phyloP scores from a whole-genome alignment of 2,329 filamentous ascomycete species.

The Xylariaceae sp. region DNA sequence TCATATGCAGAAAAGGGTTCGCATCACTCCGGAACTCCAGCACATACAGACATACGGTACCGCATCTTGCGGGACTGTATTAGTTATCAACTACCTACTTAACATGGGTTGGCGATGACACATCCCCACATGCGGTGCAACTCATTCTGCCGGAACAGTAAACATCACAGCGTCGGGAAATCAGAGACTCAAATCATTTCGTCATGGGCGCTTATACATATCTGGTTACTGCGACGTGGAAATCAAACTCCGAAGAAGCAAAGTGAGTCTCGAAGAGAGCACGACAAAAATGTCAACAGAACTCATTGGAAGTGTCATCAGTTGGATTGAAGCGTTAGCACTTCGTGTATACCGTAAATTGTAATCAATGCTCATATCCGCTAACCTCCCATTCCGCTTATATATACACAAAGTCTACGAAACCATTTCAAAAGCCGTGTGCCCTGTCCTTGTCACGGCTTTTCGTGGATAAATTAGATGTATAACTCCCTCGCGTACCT shows the following conservation, averaged over 20 bases:
- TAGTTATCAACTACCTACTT: background rate
- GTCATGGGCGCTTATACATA: too few relatives aligned
- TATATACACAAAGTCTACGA: constrained; percentile 21
- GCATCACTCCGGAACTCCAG: too few relatives aligned
- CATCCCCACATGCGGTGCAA: too few relatives aligned
- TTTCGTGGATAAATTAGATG: constrained; percentile 2
- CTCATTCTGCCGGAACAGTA: background rate
- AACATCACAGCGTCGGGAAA: background rate
- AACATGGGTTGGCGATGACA: background rate
- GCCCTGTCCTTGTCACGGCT: constrained; percentile 12
- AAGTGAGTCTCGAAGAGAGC: background rate
- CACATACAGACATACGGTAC: too few relatives aligned
- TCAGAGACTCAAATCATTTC: background rate
- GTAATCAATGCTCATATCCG: constrained; percentile 12
- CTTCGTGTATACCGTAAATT: constrained; percentile 11
- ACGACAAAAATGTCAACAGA: background rate
- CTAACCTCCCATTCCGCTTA: constrained; percentile 13
- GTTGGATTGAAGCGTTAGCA: constrained; percentile 14
- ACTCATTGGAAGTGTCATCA: constrained; percentile 4
- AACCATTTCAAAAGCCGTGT: constrained; percentile 6
- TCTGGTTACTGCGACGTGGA: too few relatives aligned
- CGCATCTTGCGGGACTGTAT: too few relatives aligned
- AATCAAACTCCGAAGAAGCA: background rate
- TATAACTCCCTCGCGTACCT: constrained; percentile 7
- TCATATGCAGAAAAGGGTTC: too few relatives aligned